Evolutionary conservation across 2,329 filamentous ascomycete genomes (phyloP).

Genomic region (Clarireedia paspali): DNA sequence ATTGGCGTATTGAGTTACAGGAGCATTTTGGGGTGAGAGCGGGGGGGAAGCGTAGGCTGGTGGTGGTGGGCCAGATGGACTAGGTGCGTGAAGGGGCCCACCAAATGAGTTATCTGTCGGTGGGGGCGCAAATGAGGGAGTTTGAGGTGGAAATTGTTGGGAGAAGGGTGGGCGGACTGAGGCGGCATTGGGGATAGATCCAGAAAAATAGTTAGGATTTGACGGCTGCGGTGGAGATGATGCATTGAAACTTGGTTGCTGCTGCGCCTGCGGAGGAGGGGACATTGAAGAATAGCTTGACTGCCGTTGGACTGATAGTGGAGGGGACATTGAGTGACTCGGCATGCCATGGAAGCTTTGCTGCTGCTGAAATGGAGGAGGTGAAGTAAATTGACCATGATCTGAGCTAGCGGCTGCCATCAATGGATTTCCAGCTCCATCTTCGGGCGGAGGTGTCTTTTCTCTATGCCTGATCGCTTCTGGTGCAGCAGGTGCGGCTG

Average conservation of each 20-base stretch:
- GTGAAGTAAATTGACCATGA: conserved; percentile 46
- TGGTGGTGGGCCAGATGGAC: conserved; percentile 10
- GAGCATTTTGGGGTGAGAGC: conserved; percentile 15
- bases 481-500: conserved; percentile 67
- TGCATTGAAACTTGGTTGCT: background rate
- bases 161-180: conserved; percentile 13
- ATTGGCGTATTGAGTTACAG: conserved; percentile 35
- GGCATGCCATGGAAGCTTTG: conserved; percentile 6
- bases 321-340: conserved; percentile 10
- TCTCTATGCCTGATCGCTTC: conserved; percentile 66
- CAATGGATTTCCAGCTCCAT: conserved; percentile 52
- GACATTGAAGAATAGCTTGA: conserved; percentile 6
- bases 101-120: conserved; percentile 10
- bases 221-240: background rate
- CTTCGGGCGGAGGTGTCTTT: conserved; percentile 70
- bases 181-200: conserved; percentile 23
- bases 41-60: conserved; percentile 6
- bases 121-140: conserved; percentile 15
- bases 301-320: conserved; percentile 11
- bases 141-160: conserved; percentile 10
- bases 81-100: conserved; percentile 1
- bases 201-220: conserved; percentile 31
- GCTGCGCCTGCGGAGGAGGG: conserved; percentile 1
- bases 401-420: conserved; percentile 51
- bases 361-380: conserved; percentile 33